Percentiles rank a stretch among this genome's conserved stretches.
Evolutionary conservation across 108 stramenopile genomes (phyloP).

Genomic region (Nitzschia putrida): DNA sequence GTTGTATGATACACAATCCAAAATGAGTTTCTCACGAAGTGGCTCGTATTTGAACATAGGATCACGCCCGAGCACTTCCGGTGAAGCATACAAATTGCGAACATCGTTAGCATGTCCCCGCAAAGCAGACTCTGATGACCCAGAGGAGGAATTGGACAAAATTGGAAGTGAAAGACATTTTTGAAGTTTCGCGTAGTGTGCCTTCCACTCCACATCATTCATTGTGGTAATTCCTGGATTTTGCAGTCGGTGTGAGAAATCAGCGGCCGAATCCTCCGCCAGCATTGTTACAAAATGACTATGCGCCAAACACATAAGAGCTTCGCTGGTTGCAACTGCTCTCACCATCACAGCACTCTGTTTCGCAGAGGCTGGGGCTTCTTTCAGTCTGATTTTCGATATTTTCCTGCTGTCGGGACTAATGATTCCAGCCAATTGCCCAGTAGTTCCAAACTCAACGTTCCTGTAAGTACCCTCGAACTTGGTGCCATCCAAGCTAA

Average conservation of each 20-base stretch:
- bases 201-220: neutral
- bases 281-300: constrained; percentile 64
- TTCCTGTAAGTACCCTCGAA: constrained; percentile 77
- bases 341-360: constrained; percentile 5
- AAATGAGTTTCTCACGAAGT: neutral
- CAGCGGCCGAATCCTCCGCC: constrained; percentile 37
- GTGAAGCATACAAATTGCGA: constrained; percentile 10
- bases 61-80: neutral
- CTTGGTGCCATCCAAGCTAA: constrained; percentile 65
- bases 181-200: constrained; percentile 1
- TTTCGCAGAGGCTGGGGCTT: constrained; percentile 13
- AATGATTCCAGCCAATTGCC: constrained; percentile 58
- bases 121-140: neutral
- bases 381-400: constrained; percentile 23
- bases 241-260: constrained; percentile 4
- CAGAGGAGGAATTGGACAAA: neutral
- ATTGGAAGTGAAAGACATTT: constrained; percentile 9
- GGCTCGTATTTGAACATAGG: neutral
- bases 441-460: constrained; percentile 59
- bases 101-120: neutral
- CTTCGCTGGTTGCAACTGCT: constrained; percentile 30
- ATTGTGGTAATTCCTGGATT: neutral
- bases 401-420: constrained; percentile 7
- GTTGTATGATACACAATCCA: neutral
- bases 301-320: constrained; percentile 61